These are phyloP conservation scores for Microbotryum intermedium DNA, from an alignment of 1,284 basidiomycete genomes.

Conservation along the genomic window DNA sequence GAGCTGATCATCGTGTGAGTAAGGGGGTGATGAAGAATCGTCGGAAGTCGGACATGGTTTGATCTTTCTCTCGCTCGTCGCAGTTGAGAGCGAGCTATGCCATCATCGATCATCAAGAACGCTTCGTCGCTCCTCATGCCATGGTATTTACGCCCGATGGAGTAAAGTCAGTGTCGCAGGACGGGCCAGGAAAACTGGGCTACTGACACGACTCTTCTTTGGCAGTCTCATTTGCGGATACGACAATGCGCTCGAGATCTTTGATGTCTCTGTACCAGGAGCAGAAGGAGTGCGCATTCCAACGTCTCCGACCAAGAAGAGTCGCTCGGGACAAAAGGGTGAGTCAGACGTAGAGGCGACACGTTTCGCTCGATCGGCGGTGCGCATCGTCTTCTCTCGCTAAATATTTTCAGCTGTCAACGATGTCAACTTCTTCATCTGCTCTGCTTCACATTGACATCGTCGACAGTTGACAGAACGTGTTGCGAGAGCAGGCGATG, in stretches of 20 bases:
- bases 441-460: no score
- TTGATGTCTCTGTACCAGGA: conserved; percentile 65
- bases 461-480: no score
- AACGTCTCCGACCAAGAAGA: conserved; percentile 68
- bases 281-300: conserved; percentile 57
- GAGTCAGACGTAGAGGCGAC: no score
- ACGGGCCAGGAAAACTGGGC: no score
- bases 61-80: background rate
- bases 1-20: conserved; percentile 12
- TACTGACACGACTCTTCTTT: background rate
- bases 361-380: no score
- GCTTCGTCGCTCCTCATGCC: conserved; percentile 72
- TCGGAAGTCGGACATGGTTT: background rate
- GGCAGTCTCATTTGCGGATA: conserved; percentile 78
- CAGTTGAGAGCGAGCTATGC: conserved; percentile 81
- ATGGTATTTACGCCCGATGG: conserved; percentile 64
- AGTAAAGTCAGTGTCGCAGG: conserved; percentile 50
- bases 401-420: background rate
- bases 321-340: conserved; percentile 78
- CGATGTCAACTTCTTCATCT: background rate
- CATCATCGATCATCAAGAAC: conserved; percentile 82
- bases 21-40: no score
- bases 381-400: background rate
- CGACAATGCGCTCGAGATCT: conserved; percentile 79
- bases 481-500: no score